phyloP scores from a whole-genome alignment of 2,329 filamentous ascomycete genomes.

The Trichocomaceae sp. region DNA sequence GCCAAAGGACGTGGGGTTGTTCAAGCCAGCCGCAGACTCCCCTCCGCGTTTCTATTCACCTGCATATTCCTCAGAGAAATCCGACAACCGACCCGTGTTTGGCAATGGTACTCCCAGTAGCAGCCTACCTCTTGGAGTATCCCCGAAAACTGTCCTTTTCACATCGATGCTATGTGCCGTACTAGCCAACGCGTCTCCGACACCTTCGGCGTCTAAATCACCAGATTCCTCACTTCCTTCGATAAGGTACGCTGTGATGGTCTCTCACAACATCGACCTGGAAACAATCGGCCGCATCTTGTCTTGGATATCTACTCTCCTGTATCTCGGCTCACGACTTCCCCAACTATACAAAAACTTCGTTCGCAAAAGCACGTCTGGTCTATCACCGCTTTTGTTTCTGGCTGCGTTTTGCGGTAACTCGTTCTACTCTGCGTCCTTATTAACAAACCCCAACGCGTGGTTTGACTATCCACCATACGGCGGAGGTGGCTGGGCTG shows the following conservation, averaged over 20 bases:
- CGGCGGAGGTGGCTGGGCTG: slow-evolving; percentile 56
- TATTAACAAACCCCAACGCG: slow-evolving; percentile 58
- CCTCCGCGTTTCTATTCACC: slow-evolving; percentile 19
- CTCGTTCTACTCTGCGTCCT: slow-evolving; percentile 58
- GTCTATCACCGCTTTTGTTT: slow-evolving; percentile 58
- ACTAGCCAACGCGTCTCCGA: slow-evolving; percentile 36
- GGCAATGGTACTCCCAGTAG: slow-evolving; percentile 20
- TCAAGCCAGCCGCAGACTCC: slow-evolving; percentile 19
- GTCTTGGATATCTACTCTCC: slow-evolving; percentile 51
- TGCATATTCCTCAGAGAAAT: slow-evolving; percentile 25
- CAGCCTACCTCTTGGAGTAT: slow-evolving; percentile 24
- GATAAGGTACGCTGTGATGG: background rate
- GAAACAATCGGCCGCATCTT: slow-evolving; percentile 46
- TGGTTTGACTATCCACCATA: slow-evolving; percentile 54
- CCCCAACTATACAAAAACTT: slow-evolving; percentile 63
- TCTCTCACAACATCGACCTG: slow-evolving; percentile 25
- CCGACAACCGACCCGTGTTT: slow-evolving; percentile 30
- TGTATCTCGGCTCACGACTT: slow-evolving; percentile 55
- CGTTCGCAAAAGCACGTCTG: slow-evolving; percentile 55
- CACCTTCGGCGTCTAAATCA: slow-evolving; percentile 17
- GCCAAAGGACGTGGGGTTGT: slow-evolving; percentile 23
- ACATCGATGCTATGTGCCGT: slow-evolving; percentile 41
- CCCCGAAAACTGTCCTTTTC: slow-evolving; percentile 40
- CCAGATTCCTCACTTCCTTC: slow-evolving; percentile 10
- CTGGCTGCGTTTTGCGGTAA: slow-evolving; percentile 62